Percentiles rank a stretch among this genome's conserved stretches.
These are phyloP conservation scores for Penicillium cosmopolitanum DNA, from an alignment of 495 filamentous ascomycete genomes.

Conservation along the genomic window DNA sequence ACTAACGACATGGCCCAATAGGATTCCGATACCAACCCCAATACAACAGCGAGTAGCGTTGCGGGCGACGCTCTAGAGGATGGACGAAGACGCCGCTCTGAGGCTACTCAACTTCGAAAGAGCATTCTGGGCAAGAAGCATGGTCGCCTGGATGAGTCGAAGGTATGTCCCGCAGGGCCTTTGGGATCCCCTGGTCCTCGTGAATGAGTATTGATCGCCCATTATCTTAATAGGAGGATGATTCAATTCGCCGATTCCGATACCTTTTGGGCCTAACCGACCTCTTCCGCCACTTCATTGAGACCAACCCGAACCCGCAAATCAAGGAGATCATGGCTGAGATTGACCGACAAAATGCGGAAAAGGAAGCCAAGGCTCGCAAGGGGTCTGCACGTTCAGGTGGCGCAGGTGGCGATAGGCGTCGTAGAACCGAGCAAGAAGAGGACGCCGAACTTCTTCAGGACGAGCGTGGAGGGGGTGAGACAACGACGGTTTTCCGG, in stretches of 20 bases:
- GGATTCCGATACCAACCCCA: constrained; percentile 92
- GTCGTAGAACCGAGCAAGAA: constrained; percentile 92
- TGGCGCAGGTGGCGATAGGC: constrained; percentile 78
- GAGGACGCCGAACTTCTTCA: constrained; percentile 95
- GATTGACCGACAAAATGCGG: constrained; percentile 89
- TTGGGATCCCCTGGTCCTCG: not conserved
- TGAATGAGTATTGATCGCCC: not conserved
- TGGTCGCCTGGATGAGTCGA: constrained; percentile 82
- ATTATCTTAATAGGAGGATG: constrained; percentile 71
- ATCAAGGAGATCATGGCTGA: constrained; percentile 91
- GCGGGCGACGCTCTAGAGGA: constrained; percentile 71
- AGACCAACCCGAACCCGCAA: constrained; percentile 89
- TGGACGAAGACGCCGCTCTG: constrained; percentile 81
- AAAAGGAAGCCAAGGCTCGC: constrained; percentile 66
- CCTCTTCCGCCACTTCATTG: constrained; percentile 98
- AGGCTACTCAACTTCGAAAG: constrained; percentile 84
- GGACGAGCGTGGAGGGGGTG: constrained; percentile 85
- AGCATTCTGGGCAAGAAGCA: constrained; percentile 95
- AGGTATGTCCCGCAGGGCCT: constrained; percentile 58
- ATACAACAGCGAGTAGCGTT: constrained; percentile 87
- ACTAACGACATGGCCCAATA: constrained; percentile 25
- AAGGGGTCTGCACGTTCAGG: constrained; percentile 77
- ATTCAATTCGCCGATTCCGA: constrained; percentile 91
- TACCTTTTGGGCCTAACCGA: constrained; percentile 96
- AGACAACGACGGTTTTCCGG: constrained; percentile 85